Evolutionary conservation across 2,329 filamentous ascomycete species (phyloP), one percentile per base, ranked within the genome.

Genomic region (Aspergillus luchuensis): DNA sequence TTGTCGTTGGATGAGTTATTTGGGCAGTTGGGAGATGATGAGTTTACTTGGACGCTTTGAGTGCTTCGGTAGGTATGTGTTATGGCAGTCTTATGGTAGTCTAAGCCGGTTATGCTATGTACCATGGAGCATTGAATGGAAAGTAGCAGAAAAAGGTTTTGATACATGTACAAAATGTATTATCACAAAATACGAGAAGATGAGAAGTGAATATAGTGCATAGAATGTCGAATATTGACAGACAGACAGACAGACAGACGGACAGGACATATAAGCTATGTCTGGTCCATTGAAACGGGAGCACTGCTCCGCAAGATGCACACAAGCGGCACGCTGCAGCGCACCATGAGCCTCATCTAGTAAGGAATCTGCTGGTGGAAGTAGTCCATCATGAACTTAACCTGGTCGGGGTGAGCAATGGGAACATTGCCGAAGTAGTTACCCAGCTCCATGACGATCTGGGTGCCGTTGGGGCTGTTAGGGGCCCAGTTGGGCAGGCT

Each of bases 391-490:
- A 69, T 62, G 5, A 68, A 56, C 25, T 66, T 38, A 11, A 68
- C 60, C 51, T 67, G 67, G 28, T 56, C 17, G 17, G 56, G 58
- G 51, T 65, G 61, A n/a, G 62, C 65, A 57, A 69, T 64, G 11
- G 67, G 65, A 11, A 68, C 63, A 49, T 64, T 62, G 10, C 54
- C 56, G 25, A 69, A 69, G 50, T 49, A 43, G 30, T 68, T 62
- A 8, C 65, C 66, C 39, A 69, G 64, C 23, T 68, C 63, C 66
- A 69, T 69, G 2, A 68, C 67, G 11, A 63, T 50, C 50, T 66
- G 60, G 19, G 62, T 67, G 10, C 63, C 63, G 50, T 68, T 65
- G 6, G 65, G 58, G 53, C 58, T 66, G 50, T 67, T 55, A 5
- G 67, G 65, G 13, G 38, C 56, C 68, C 68, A 70, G 13, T 49